A percentile compares a stretch with the other conserved stretches of the same genome.
phyloP scores from a whole-genome alignment of 345 rosid genomes.

The Citrus mangshanensis region DNA sequence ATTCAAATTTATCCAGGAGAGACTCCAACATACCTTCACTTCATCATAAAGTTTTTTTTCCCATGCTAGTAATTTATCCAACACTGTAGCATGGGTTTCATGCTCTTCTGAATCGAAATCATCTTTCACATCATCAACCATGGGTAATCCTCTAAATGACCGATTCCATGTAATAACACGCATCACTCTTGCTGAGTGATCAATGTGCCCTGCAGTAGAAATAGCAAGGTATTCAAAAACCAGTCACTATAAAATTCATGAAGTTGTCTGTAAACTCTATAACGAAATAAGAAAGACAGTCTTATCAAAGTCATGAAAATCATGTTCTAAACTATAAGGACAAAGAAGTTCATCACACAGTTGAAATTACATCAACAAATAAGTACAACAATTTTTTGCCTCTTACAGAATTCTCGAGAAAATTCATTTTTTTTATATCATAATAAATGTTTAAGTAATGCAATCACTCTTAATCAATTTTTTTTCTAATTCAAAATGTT shows the following conservation, averaged over 20 bases:
- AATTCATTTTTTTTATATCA: too few relatives aligned
- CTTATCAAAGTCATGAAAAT: not conserved
- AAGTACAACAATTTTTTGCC: not conserved
- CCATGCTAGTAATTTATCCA: slow-evolving; percentile 98
- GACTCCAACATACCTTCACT: slow-evolving; percentile 65
- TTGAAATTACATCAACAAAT: not conserved
- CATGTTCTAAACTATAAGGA: not conserved
- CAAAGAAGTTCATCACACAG: not conserved
- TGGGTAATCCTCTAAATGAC: slow-evolving; percentile 61
- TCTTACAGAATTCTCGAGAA: not conserved
- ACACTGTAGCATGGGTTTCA: slow-evolving; percentile 94
- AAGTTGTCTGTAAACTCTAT: not conserved
- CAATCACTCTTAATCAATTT: not conserved
- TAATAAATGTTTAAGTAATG: not conserved
- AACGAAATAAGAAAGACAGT: not conserved
- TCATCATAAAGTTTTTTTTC: slow-evolving; percentile 96
- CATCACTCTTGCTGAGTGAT: slow-evolving; percentile 94
- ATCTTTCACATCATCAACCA: slow-evolving; percentile 58
- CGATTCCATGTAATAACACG: slow-evolving; percentile 97
- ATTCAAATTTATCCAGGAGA: not conserved
- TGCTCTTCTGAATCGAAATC: slow-evolving; percentile 74
- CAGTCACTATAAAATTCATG: not conserved
- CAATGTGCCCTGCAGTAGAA: slow-evolving; percentile 66
- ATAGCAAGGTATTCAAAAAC: slow-evolving; percentile 5
- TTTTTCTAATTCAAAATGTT: not conserved